Percentiles rank a stretch among this genome's conserved stretches.
phyloP scores from a whole-genome alignment of 352 stramenopile genomes.

The Pythium phragmitis region DNA sequence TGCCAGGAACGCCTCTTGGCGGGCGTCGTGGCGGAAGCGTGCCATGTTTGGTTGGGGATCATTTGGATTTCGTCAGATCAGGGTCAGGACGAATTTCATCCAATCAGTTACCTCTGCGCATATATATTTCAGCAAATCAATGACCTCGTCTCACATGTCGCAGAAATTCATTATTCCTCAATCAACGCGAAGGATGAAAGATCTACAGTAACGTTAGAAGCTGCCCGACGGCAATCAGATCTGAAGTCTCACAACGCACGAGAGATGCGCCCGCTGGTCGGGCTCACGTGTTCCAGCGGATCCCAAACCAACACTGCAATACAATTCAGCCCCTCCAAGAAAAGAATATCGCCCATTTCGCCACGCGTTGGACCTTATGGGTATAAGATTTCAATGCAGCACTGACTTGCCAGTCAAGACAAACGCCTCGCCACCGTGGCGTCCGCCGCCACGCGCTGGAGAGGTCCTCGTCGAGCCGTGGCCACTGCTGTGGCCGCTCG shows the following conservation, averaged over 20 bases:
- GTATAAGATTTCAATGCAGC: not conserved
- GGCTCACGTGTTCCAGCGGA: no score
- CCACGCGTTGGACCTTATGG: not conserved
- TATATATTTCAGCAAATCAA: no score
- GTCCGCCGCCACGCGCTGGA: not conserved
- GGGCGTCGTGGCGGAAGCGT: not conserved
- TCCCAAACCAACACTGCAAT: no score
- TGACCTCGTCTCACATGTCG: no score
- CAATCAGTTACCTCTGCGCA: not conserved
- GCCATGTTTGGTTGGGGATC: not conserved
- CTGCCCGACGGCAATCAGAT: no score
- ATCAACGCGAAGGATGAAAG: no score
- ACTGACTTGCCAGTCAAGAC: constrained; percentile 8
- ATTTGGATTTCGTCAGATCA: not conserved
- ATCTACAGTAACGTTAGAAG: no score
- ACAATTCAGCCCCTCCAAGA: not conserved
- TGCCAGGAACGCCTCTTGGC: not conserved
- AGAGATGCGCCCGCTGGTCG: no score
- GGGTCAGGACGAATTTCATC: not conserved
- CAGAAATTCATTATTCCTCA: no score
- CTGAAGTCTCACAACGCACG: no score
- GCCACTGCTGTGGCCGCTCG: not conserved
- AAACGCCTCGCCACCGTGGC: constrained; percentile 1
- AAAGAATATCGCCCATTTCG: not conserved
- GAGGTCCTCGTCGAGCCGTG: not conserved